Base-by-base conservation (phyloP, 208 protist species). In the Phytomonas sp. region DNA sequence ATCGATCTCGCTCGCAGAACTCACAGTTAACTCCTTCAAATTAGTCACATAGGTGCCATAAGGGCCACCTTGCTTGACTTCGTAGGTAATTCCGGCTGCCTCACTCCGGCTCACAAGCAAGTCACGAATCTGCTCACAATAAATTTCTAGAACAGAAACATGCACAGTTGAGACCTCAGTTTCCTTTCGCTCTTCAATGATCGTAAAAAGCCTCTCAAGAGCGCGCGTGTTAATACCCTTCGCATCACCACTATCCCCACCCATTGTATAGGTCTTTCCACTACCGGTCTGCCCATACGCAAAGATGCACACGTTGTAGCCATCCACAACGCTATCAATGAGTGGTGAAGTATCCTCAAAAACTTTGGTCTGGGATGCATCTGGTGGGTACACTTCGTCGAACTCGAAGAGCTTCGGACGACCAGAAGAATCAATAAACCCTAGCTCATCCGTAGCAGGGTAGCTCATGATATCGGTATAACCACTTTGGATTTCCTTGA, bases 221-320 rank as follows among this genome's bases (percentile, higher is more conserved):
- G 92, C 92, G 59, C 92, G 88, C 7, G 81, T 80, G 79, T 97
- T 97, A 79, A 97, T 95, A 51, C 92, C 92, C 72, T 89, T 92
- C 43, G 71, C 60, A 36, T 94, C 87, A 28, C 77, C 83, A 23
- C 87, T 78, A 11, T 75, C 78, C n/a, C 92, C 92, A 60, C 82
- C 80, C 92, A 97, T 97, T 34, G 93, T 96, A 70, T 78, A 93
- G 29, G 89, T 95, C 70, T 97, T 97, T 29, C 94, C 94, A 73
- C 82, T 93, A 43, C 94, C 94, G 11, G 94, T 97, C 73, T 97
- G 92, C 56, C 94, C 94, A 78, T 97, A 97, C 28, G 94, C 94
- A 81, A 97, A 97, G 61, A 97, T 95, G 78, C 89, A 97, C 43
- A 97, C 94, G 78, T 97, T 97, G 81, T 93, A 97, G 62, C 94